A percentile compares a stretch with the other conserved stretches of the same genome.
These are phyloP conservation scores for Pichia nanzhaoensis DNA, from an alignment of 805 yeast species.

Conservation along the genomic window DNA sequence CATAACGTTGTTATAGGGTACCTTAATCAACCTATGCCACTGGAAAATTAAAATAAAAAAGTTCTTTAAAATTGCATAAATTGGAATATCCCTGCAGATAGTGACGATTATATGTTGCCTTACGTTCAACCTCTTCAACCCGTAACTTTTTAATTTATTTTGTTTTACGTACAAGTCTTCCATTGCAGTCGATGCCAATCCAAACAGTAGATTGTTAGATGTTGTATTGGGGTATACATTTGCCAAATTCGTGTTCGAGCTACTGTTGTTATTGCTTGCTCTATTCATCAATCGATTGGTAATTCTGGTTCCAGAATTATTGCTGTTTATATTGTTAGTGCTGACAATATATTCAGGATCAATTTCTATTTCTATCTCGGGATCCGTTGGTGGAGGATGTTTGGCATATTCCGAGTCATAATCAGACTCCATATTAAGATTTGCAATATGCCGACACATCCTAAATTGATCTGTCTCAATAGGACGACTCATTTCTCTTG, in stretches of 20 bases:
- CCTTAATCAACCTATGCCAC: slow-evolving; percentile 22
- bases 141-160: slow-evolving; percentile 46
- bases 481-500: neutral
- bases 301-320: neutral
- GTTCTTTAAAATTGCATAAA: slow-evolving; percentile 31
- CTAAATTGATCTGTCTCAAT: neutral
- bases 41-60: slow-evolving; percentile 22
- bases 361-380: slow-evolving; percentile 22
- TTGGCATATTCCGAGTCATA: slow-evolving; percentile 32
- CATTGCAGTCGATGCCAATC: slow-evolving; percentile 24
- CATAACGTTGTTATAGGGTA: slow-evolving; percentile 30
- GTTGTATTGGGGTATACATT: neutral
- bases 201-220: slow-evolving; percentile 15
- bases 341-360: slow-evolving; percentile 1
- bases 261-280: neutral
- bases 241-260: neutral
- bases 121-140: slow-evolving; percentile 66
- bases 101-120: slow-evolving; percentile 72
- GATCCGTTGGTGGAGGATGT: slow-evolving; percentile 35
- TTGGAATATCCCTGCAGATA: slow-evolving; percentile 69
- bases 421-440: slow-evolving; percentile 9
- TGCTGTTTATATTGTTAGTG: neutral
- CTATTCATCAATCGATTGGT: neutral
- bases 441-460: slow-evolving; percentile 4
- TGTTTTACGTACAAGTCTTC: slow-evolving; percentile 24